These are phyloP conservation scores for Chrysanthemum lavandulifolium DNA, from an alignment of 129 eudicot genomes.

Conservation along the genomic window DNA sequence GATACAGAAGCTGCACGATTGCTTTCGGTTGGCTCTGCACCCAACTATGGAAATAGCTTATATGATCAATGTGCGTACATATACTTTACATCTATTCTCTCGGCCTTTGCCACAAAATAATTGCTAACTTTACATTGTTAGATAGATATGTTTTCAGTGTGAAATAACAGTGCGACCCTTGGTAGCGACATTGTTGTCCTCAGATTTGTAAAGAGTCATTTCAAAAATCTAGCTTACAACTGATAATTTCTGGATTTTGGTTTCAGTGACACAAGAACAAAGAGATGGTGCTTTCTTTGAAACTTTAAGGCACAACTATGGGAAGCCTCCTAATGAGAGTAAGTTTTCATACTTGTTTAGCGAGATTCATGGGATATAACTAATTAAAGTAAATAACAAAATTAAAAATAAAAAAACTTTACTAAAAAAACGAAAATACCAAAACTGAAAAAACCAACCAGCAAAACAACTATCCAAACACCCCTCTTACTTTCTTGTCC, in stretches of 20 bases:
- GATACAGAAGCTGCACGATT: constrained; percentile 86
- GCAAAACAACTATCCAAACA: no score
- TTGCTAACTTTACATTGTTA: background rate
- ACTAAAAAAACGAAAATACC: no score
- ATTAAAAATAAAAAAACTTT: no score
- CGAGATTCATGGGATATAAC: no score
- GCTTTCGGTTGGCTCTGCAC: constrained; percentile 69
- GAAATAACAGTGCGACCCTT: background rate
- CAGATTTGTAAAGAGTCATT: background rate
- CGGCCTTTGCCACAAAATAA: background rate
- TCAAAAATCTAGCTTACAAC: background rate
- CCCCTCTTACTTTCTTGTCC: no score
- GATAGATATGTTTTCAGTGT: background rate
- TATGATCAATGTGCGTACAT: constrained; percentile 53
- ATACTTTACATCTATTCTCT: background rate
- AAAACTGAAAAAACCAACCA: no score
- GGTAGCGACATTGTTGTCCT: background rate
- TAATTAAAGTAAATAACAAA: no score
- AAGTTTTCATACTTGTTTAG: constrained; percentile 28
- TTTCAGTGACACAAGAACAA: constrained; percentile 72
- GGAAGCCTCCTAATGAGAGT: constrained; percentile 66
- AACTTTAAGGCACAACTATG: constrained; percentile 56
- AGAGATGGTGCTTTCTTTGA: constrained; percentile 57
- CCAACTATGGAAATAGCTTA: constrained; percentile 62
- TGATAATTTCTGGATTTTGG: constrained; percentile 1